Evolutionary conservation across 352 stramenopile species (phyloP).

Genomic region (Pythium volutum): DNA sequence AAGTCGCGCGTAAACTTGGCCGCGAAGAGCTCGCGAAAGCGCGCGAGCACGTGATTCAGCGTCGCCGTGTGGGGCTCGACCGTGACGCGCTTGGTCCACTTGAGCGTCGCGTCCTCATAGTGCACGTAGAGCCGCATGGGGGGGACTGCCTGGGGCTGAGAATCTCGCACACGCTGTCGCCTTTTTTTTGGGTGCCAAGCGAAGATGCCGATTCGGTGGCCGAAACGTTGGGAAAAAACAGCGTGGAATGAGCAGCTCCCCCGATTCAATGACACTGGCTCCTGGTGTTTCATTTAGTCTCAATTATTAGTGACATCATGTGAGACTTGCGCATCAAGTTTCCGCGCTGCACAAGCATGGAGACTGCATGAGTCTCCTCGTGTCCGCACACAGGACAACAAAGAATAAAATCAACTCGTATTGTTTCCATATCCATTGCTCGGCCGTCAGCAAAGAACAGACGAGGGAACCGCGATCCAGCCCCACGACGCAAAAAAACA

Average conservation of each 20-base stretch:
- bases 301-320: background rate
- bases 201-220: background rate
- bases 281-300: background rate
- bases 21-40: slow-evolving; percentile 38
- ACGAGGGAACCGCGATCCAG: too few species aligned
- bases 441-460: background rate
- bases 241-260: slow-evolving; percentile 1
- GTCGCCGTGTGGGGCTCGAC: slow-evolving; percentile 27
- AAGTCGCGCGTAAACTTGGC: slow-evolving; percentile 42
- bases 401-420: slow-evolving; percentile 34
- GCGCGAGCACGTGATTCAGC: slow-evolving; percentile 37
- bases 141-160: background rate
- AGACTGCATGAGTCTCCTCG: background rate
- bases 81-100: slow-evolving; percentile 58
- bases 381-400: slow-evolving; percentile 2
- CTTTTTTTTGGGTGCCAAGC: too few species aligned
- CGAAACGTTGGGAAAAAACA: slow-evolving; percentile 1
- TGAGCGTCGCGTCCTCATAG: slow-evolving; percentile 34
- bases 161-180: too few species aligned
- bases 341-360: background rate
- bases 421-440: slow-evolving; percentile 24
- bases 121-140: slow-evolving; percentile 65
- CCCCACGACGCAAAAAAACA: too few species aligned
- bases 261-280: background rate
- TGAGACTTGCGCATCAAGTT: background rate